Conservation (phyloP, 2,329 filamentous ascomycete species). For the Talaromyces sp. region DNA sequence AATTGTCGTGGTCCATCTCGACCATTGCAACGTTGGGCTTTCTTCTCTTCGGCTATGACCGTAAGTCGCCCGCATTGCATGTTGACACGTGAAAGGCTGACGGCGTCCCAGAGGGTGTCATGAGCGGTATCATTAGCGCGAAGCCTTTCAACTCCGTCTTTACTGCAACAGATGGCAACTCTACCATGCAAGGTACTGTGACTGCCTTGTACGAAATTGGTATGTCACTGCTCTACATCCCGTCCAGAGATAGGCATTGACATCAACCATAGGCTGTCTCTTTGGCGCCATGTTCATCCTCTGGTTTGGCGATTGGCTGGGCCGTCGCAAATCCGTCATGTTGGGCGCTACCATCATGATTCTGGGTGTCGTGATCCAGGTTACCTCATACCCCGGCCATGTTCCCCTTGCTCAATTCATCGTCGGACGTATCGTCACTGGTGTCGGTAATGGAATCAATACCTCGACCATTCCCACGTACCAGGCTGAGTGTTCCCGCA, state of each 20-base stretch:
- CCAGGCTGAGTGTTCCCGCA: constrained; percentile 47
- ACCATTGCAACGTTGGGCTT: constrained; percentile 53
- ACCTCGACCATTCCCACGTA: constrained; percentile 55
- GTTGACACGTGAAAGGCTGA: constrained; percentile 17
- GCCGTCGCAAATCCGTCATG: constrained; percentile 50
- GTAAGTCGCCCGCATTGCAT: constrained; percentile 33
- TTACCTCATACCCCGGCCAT: constrained; percentile 30
- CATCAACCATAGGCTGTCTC: constrained; percentile 29
- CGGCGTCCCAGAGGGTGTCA: constrained; percentile 36
- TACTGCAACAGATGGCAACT: constrained; percentile 38
- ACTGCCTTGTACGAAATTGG: constrained; percentile 51
- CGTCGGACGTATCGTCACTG: constrained; percentile 52
- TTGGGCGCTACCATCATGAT: constrained; percentile 54
- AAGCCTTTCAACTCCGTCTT: constrained; percentile 51
- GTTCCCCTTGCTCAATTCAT: constrained; percentile 50
- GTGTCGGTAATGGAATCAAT: constrained; percentile 56
- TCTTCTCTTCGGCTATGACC: constrained; percentile 55
- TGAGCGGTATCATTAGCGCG: constrained; percentile 55
- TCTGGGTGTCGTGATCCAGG: constrained; percentile 40
- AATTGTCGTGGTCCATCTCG: constrained; percentile 17
- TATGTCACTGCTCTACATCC: not conserved
- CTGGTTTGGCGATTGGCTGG: constrained; percentile 35
- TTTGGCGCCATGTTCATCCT: constrained; percentile 37
- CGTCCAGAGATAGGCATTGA: not conserved
- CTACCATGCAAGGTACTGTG: constrained; percentile 48